Evolutionary conservation across 2,329 filamentous ascomycete species (phyloP), one percentile per base, ranked within the genome.

Genomic region (Lasiodiplodia gonubiensis): DNA sequence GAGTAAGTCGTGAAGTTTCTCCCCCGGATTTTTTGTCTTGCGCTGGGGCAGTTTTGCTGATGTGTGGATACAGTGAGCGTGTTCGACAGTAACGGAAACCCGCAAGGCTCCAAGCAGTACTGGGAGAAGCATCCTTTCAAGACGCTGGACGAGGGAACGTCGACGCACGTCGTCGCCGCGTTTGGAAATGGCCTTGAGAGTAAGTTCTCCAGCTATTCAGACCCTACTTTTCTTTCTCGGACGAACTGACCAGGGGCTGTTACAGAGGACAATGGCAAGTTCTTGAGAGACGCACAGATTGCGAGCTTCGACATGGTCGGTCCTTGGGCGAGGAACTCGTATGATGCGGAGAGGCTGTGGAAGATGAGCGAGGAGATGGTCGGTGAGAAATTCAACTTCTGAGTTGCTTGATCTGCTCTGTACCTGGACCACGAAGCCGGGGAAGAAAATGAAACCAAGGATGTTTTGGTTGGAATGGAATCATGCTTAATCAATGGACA

Each of bases 361-460:
- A 72, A 74, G 64, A 66, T 77, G 69, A 77, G 76, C 52, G 74
- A 77, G 72, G 69, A 73, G 66, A 61, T 77, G 11, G 74, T 77
- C 2, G 73, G 72, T 12, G 63, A 77, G 59, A 72, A 69, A 16
- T 75, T 77, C 53, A 27, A 16, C 27, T 61, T 61, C 8, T 61
- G 39, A 49, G 18, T 53, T n/a, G 27, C 42, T n/a, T 46, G n/a
- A 11, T 46, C 18, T 46, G n/a, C 42, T 7, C 11, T 11, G n/a
- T 6, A 8, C n/a, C 7, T 21, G 42, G n/a, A 21, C 6, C 30
- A 33, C 7, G 30, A 33, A 33, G 8, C 30, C 7, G 8, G 8
- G 30, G 6, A 18, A 7, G 3, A 1, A 16, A 18, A 18, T 0
- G 16, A 42, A 8, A n/a, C 16, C 1, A 5, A 42, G 30, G n/a